A percentile compares a stretch with the other conserved stretches of the same genome.
These are phyloP conservation scores for Nicotiana otophora DNA, from an alignment of 257 asterid genomes.

Conservation along the genomic window DNA sequence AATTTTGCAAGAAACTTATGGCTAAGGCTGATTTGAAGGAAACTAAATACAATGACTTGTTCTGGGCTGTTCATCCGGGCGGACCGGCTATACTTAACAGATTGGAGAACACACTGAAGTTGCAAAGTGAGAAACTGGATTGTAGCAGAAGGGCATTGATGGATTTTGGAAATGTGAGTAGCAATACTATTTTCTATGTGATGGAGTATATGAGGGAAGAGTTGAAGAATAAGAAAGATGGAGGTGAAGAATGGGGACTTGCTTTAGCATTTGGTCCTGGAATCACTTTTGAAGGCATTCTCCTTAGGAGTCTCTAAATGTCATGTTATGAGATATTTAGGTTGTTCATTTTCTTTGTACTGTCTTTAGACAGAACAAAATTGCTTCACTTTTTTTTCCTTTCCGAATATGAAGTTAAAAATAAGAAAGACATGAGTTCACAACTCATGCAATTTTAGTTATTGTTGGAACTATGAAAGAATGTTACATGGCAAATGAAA, in stretches of 20 bases:
- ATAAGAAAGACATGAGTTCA: neutral
- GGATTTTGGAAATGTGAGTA: constrained; percentile 89
- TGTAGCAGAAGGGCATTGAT: constrained; percentile 84
- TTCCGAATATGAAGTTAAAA: neutral
- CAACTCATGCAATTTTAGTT: neutral
- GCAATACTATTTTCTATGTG: constrained; percentile 80
- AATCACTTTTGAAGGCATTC: constrained; percentile 87
- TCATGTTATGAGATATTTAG: neutral
- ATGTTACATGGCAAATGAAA: neutral
- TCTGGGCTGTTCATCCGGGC: constrained; percentile 97
- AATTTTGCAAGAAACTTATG: constrained; percentile 58
- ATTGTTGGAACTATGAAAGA: neutral
- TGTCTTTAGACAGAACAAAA: neutral
- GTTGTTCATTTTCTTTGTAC: neutral
- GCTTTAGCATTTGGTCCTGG: constrained; percentile 94
- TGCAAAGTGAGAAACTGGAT: constrained; percentile 45
- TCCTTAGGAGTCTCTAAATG: constrained; percentile 50
- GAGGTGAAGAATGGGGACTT: constrained; percentile 77
- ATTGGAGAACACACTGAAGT: constrained; percentile 47
- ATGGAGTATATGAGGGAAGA: constrained; percentile 80
- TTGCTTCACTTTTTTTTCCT: neutral
- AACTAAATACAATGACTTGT: constrained; percentile 48
- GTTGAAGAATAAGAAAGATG: constrained; percentile 33
- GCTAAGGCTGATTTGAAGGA: constrained; percentile 16
- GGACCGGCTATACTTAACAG: constrained; percentile 90